phyloP scores from a whole-genome alignment of 305 asterid species.

The Ajuga reptans region DNA sequence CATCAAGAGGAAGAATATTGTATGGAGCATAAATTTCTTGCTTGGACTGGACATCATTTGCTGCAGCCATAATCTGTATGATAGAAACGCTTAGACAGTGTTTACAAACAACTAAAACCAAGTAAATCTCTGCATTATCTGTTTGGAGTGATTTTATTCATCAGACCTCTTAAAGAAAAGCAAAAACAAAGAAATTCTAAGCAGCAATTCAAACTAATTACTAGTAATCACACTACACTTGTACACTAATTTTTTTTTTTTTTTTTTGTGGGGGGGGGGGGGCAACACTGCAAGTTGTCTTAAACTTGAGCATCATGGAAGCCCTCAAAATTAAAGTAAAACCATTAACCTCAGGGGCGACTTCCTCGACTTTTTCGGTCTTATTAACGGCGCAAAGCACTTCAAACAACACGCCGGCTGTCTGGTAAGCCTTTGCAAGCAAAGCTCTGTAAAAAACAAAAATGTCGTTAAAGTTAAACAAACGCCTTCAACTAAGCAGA shows the following conservation, averaged over 20 bases:
- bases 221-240: too few relatives aligned
- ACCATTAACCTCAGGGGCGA: slow-evolving; percentile 81
- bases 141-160: too few relatives aligned
- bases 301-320: slow-evolving; percentile 1
- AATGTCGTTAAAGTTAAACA: background rate
- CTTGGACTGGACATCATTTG: slow-evolving; percentile 94
- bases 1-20: slow-evolving; percentile 92
- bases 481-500: background rate
- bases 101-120: too few relatives aligned
- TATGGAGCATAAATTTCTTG: slow-evolving; percentile 83
- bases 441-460: slow-evolving; percentile 55
- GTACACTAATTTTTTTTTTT: too few relatives aligned
- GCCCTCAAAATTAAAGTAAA: background rate
- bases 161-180: too few relatives aligned
- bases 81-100: background rate
- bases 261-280: too few relatives aligned
- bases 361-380: slow-evolving; percentile 91
- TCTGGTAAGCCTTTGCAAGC: slow-evolving; percentile 97
- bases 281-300: too few relatives aligned
- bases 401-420: slow-evolving; percentile 97
- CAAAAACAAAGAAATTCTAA: too few relatives aligned
- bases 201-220: too few relatives aligned
- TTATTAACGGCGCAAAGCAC: slow-evolving; percentile 97
- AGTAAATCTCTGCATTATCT: too few relatives aligned
- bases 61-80: slow-evolving; percentile 90